Conservation (phyloP, 768 basidiomycete genomes). For the Cytidiella melzeri region DNA sequence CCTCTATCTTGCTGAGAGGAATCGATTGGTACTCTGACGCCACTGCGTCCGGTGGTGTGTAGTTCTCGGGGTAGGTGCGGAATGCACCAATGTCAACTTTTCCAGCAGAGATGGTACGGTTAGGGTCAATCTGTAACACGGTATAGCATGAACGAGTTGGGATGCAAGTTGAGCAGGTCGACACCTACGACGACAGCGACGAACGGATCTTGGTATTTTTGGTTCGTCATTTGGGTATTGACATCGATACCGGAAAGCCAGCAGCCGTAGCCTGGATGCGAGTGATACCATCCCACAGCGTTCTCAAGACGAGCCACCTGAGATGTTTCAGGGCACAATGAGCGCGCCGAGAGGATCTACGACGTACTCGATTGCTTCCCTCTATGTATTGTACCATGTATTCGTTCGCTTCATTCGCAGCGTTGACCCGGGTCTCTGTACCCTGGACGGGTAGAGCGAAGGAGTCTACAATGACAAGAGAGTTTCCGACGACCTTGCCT, state of each 20-base stretch:
- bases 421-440: constrained; percentile 97
- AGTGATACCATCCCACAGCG: constrained; percentile 96
- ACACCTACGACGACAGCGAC: constrained; percentile 86
- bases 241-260: constrained; percentile 99
- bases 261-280: constrained; percentile 98
- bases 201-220: constrained; percentile 93
- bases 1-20: constrained; percentile 94
- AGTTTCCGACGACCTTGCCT: constrained; percentile 80
- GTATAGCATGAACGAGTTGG: not conserved
- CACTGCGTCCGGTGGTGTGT: constrained; percentile 68
- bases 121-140: constrained; percentile 79
- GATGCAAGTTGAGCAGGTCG: not conserved
- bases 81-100: constrained; percentile 99
- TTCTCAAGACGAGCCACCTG: constrained; percentile 84
- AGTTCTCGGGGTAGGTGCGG: constrained; percentile 93
- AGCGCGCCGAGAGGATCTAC: no score
- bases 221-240: constrained; percentile 92
- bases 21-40: constrained; percentile 93
- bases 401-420: constrained; percentile 91
- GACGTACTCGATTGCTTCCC: constrained; percentile 67
- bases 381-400: constrained; percentile 96
- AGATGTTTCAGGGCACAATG: no score
- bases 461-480: constrained; percentile 87
- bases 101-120: constrained; percentile 95
- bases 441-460: constrained; percentile 97